Conservation (phyloP, 2,329 filamentous ascomycete genomes). For the Arthrobotrys iridis region DNA sequence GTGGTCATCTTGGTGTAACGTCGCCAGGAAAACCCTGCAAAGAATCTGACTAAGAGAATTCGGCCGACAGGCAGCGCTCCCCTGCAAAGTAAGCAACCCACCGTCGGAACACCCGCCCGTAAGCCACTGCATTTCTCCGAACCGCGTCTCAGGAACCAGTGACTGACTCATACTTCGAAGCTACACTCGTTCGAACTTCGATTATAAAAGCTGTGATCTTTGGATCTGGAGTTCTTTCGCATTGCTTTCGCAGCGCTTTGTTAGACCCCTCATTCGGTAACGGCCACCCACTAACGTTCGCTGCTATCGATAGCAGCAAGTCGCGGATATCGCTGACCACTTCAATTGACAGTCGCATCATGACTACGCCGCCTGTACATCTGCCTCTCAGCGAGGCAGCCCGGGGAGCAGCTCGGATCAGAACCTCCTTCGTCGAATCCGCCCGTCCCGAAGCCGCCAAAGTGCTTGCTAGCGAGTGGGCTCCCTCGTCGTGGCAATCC, state of each 20-base stretch:
- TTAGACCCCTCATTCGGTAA: conserved; percentile 14
- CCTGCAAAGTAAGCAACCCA: background rate
- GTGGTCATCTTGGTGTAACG: conserved; percentile 5
- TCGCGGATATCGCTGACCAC: background rate
- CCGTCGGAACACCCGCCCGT: conserved; percentile 20
- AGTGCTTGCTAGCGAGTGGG: conserved; percentile 59
- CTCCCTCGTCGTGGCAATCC: conserved; percentile 72
- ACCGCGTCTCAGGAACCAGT: background rate
- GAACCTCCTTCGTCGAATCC: conserved; percentile 38
- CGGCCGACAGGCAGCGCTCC: background rate
- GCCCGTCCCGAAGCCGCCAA: conserved; percentile 29
- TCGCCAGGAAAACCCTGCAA: conserved; percentile 11
- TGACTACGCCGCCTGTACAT: conserved; percentile 54
- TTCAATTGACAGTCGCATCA: conserved; percentile 14
- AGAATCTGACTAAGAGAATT: background rate
- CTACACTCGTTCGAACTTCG: background rate
- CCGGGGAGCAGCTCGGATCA: conserved; percentile 55
- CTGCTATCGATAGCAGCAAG: conserved; percentile 3
- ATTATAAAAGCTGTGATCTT: background rate
- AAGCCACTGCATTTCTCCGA: background rate
- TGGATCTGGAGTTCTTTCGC: background rate
- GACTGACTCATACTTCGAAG: conserved; percentile 5
- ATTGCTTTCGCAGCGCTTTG: background rate
- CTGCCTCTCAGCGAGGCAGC: conserved; percentile 56
- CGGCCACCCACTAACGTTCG: background rate